phyloP scores from a whole-genome alignment of 2,329 filamentous ascomycete genomes.

The Talaromyces sp. region DNA sequence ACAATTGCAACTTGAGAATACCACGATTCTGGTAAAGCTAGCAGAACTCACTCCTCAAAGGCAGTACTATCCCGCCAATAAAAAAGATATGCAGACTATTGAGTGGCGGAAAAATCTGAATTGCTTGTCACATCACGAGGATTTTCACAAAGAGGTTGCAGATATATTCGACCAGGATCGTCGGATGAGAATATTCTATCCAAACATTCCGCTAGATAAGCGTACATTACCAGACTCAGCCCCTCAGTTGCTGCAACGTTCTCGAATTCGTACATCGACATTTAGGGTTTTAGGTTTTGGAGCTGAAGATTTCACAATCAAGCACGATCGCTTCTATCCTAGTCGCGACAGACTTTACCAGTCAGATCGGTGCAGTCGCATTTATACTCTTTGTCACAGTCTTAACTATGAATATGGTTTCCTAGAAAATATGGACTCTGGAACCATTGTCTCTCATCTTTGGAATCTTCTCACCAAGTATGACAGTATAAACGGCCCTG shows the following conservation, averaged over 20 bases:
- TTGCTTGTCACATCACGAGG: constrained; percentile 46
- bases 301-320: neutral
- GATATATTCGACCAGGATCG: constrained; percentile 36
- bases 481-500: constrained; percentile 1
- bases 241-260: constrained; percentile 25
- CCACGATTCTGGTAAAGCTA: constrained; percentile 38
- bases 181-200: constrained; percentile 30
- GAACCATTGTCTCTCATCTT: too few species aligned
- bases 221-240: constrained; percentile 12
- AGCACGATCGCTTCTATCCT: neutral
- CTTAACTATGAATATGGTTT: too few species aligned
- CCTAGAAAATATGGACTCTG: too few species aligned
- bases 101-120: constrained; percentile 42
- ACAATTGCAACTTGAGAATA: constrained; percentile 35
- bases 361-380: too few species aligned
- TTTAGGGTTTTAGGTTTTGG: constrained; percentile 21
- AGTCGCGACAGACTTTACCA: too few species aligned
- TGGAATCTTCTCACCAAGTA: too few species aligned
- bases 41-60: constrained; percentile 43
- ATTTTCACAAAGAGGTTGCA: constrained; percentile 37
- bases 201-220: constrained; percentile 12
- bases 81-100: constrained; percentile 48
- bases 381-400: too few species aligned
- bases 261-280: constrained; percentile 30
- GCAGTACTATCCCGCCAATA: constrained; percentile 40